Evolutionary conservation across 768 basidiomycete species (phyloP), one percentile per base, ranked within the genome.

Genomic region (Cantharellus anzutake): DNA sequence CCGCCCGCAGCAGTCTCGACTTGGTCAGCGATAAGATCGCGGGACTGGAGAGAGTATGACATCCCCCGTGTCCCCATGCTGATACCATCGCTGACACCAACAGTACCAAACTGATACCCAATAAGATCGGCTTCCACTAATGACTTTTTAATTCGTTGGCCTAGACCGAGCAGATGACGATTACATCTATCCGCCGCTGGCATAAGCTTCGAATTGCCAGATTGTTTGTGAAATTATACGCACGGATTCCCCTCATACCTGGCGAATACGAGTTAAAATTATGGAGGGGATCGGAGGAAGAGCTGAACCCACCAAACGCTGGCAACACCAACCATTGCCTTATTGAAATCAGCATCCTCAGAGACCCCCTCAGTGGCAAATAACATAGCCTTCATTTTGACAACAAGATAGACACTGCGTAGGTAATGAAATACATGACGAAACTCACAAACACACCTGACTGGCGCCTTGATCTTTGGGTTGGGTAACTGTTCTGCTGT

Each of bases 161-260:
- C 96, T 11, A 98, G 79, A 35, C 78, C 85, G 1, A 98, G 80
- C 34, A 98, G 76, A 71, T 99, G 94, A 61, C 80, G 83, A 72
- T 98, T 99, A 72, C 96, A 98, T 75, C 92, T 96, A 56, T 29
- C 4, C 38, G 37, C 16, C 37, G 5, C 4, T 29, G 20, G 20
- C 20, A 7, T 51, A 37, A 57, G 41, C 41, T 5, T n/a, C 20
- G 5, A 4, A 60, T 51, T 37, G 16, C 38, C 34, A 2, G 5
- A n/a, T 4, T 4, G 16, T 7, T n/a, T 35, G 51, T 5, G 39
- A 41, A 50, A 11, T 35, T 29, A 38, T 37, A 74, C 89, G 75
- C 70, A 98, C 87, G 96, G 96, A 71, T 96, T 97, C 48, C 94
- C 94, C 70, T 99, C 94, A 67, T 98, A 98, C 93, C 93, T 97